Evolutionary conservation across 1,284 basidiomycete genomes (phyloP).

Genomic region (Boletus hoseneyae): DNA sequence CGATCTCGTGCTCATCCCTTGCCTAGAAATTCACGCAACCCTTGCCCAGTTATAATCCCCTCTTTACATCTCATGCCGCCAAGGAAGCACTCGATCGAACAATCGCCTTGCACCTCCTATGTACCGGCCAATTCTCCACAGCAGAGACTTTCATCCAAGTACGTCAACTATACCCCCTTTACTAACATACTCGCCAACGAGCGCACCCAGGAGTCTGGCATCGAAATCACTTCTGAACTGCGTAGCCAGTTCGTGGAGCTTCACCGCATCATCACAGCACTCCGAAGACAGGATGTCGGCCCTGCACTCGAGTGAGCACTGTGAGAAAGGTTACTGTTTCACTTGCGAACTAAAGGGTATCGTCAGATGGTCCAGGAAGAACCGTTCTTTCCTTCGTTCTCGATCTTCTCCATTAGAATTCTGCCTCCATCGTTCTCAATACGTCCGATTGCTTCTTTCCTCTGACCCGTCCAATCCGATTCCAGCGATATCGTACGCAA

Average conservation of each 20-base stretch:
- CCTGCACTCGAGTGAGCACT: constrained; percentile 69
- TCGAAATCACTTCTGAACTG: constrained; percentile 57
- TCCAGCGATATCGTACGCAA: constrained; percentile 76
- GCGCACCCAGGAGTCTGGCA: constrained; percentile 60
- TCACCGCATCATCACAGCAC: constrained; percentile 67
- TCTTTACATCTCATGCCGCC: constrained; percentile 64
- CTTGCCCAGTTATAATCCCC: constrained; percentile 63
- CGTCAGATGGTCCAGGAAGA: constrained; percentile 70
- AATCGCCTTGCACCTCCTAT: constrained; percentile 72
- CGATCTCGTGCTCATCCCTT: constrained; percentile 7
- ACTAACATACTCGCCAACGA: constrained; percentile 1
- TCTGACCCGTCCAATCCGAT: constrained; percentile 50
- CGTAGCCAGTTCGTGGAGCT: constrained; percentile 67
- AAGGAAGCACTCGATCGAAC: constrained; percentile 66
- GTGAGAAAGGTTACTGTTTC: neutral
- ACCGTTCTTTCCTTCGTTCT: constrained; percentile 61
- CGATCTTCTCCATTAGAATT: constrained; percentile 82
- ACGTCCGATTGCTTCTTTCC: constrained; percentile 68
- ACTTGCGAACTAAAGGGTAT: constrained; percentile 4
- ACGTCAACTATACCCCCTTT: constrained; percentile 18
- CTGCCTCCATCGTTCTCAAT: constrained; percentile 83
- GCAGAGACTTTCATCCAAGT: constrained; percentile 74
- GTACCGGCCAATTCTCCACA: constrained; percentile 75
- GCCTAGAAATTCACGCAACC: constrained; percentile 66
- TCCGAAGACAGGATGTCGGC: constrained; percentile 63